Base-by-base conservation (phyloP, 768 basidiomycete genomes). In the Boletales sp. region DNA sequence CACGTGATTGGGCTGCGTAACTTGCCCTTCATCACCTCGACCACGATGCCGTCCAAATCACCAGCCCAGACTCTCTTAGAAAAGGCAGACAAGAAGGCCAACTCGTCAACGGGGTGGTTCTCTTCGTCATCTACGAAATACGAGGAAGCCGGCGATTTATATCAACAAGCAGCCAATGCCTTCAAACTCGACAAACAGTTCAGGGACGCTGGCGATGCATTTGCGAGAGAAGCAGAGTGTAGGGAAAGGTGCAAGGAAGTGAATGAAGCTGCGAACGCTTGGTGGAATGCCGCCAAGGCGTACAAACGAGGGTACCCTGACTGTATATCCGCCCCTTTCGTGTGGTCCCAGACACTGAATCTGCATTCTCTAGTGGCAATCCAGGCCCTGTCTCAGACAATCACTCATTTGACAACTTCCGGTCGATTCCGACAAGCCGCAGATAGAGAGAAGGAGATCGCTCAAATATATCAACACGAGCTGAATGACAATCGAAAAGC, bases 391-490 rank as follows among this genome's bases (percentile, higher is more conserved):
- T 77, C 82, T 8, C 85, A 90, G 61, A 92, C 94, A 7, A 87
- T 98, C 54, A 77, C 77, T 17, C 84, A 90, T 63, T 81, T 96
- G 41, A 90, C 90, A 10, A 70, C 88, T 57, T 76, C 77, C 28
- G 96, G 96, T 45, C 84, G 93, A 49, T 99, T 98, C 76, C 77
- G 96, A 45, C 96, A 99, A 68, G 96, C 96, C 18, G 96, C 95
- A 7, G 96, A 99, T 69, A 76, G 96, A 60, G 93, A 97, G 77
- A 98, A 95, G 72, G 90, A 98, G 73, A 94, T 97, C 57, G 96
- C 85, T 3, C 86, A 91, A 64, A 93, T 97, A 55, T 86, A 92
- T 70, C 79, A 93, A n/a, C 84, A 90, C 54, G 89, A 92, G 57
- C 71, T 76, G 38, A 75, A 83, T 58, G 89, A 96, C 68, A 72